Evolutionary conservation across 495 filamentous ascomycete genomes (phyloP), one percentile per base, ranked within the genome.

Genomic region (Penicillium pancosmium): DNA sequence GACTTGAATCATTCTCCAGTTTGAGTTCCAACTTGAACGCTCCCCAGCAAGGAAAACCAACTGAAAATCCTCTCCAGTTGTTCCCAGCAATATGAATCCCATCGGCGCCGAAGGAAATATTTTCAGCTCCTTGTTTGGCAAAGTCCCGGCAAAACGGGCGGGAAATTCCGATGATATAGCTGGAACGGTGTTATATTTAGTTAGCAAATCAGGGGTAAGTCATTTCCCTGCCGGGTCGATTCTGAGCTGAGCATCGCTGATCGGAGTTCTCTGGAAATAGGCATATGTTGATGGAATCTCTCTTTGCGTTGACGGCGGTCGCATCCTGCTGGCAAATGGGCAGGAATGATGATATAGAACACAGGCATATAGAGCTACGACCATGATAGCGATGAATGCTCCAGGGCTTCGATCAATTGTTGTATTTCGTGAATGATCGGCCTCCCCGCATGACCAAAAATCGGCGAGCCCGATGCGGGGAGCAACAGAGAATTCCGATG

Each of bases 61-160:
- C 5, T 8, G 8, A 5, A 15, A 16, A 1, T 15, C 9, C 12
- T 21, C 3, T 43, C 9, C 13, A 78, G 77, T 79, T 57, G 73
- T 78, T 2, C 78, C 78, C 0, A 79, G 74, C 44, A 76, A 75
- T 23, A 80, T 80, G 77, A 80, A 80, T 52, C 77, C 76, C 1
- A 70, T 80, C 12, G 76, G 76, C 0, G 65, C 65, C 8, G 70
- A 69, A 40, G 75, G 75, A 5, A 76, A 80, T 56, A 73, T 80
- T 4, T 80, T 80, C 54, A 70, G 70, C 31, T 52, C 68, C 13
- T 59, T 80, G 36, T 76, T 80, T 18, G 71, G 78, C 10, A 73
- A 78, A 47, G 77, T 78, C 2, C 77, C 77, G 0, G 77, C 77
- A 0, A 73, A 68, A 54, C 59, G 77, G 50, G 75, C 77, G 1